A percentile compares a stretch with the other conserved stretches of the same genome.
phyloP scores from a whole-genome alignment of 2,329 filamentous ascomycete genomes.

The Diaporthe longicolla region DNA sequence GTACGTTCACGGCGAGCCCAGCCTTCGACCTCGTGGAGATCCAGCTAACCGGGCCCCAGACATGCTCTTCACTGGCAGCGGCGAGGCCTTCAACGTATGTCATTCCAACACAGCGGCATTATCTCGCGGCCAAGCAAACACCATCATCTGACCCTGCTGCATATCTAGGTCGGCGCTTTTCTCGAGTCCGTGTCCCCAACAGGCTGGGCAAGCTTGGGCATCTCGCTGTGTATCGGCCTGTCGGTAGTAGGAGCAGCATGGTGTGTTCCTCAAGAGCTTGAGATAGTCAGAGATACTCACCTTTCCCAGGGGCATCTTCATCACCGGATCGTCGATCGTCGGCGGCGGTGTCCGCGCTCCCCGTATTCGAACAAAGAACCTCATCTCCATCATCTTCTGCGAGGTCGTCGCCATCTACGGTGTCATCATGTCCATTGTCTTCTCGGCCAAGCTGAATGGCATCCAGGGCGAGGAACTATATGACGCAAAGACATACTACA shows the following conservation, averaged over 20 bases:
- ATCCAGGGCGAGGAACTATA: constrained; percentile 76
- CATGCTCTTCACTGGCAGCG: constrained; percentile 98
- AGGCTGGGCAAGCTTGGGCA: constrained; percentile 91
- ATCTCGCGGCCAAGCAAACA: background rate
- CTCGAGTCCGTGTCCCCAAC: constrained; percentile 95
- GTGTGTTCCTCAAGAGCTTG: constrained; percentile 62
- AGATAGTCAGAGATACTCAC: constrained; percentile 10
- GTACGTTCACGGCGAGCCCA: constrained; percentile 67
- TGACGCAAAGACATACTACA: constrained; percentile 88
- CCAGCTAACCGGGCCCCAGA: constrained; percentile 68
- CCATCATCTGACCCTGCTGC: constrained; percentile 29
- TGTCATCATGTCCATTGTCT: constrained; percentile 99
- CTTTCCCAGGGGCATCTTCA: constrained; percentile 90
- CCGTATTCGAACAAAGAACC: constrained; percentile 98
- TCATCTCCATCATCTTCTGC: constrained; percentile 99
- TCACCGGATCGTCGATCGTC: constrained; percentile 96
- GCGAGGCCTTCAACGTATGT: constrained; percentile 93
- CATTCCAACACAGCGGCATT: constrained; percentile 1
- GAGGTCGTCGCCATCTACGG: constrained; percentile 99
- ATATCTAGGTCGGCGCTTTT: constrained; percentile 84
- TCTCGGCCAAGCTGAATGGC: constrained; percentile 86
- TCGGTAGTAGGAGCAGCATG: constrained; percentile 98
- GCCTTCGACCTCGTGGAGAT: constrained; percentile 5
- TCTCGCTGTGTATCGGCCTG: constrained; percentile 93
- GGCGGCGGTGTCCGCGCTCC: constrained; percentile 97